Evolutionary conservation across 768 basidiomycete genomes (phyloP).

Genomic region (Termitomyces sp.): DNA sequence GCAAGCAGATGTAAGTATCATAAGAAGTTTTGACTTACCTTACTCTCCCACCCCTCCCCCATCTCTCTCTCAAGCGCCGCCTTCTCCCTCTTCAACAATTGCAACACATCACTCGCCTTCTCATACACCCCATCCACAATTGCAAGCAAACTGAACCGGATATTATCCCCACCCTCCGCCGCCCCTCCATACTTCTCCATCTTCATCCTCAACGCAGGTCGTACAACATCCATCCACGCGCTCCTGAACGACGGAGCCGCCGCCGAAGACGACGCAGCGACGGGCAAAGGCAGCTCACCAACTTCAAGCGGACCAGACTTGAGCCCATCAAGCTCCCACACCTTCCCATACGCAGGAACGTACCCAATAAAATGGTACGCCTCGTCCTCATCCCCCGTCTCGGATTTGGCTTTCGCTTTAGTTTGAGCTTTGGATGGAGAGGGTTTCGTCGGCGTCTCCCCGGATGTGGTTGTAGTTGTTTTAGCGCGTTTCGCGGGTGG

Average conservation of each 20-base stretch:
- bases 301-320: constrained; percentile 62
- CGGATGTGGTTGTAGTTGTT: constrained; percentile 5
- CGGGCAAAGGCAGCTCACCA: constrained; percentile 41
- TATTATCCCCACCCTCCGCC: constrained; percentile 39
- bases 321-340: constrained; percentile 71
- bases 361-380: constrained; percentile 66
- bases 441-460: constrained; percentile 11
- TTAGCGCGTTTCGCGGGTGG: too few species aligned
- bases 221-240: constrained; percentile 59
- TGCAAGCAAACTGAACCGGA: constrained; percentile 60
- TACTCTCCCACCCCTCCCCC: constrained; percentile 32
- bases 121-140: constrained; percentile 51
- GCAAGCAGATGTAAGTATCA: background rate
- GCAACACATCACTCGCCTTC: constrained; percentile 46
- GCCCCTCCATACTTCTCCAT: constrained; percentile 56
- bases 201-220: constrained; percentile 56
- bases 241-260: constrained; percentile 3
- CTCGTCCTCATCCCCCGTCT: constrained; percentile 32
- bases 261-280: constrained; percentile 4
- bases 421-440: constrained; percentile 17
- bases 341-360: constrained; percentile 57
- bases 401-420: constrained; percentile 15
- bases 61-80: constrained; percentile 42
- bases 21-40: constrained; percentile 23
- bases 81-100: constrained; percentile 49